A percentile compares a stretch with the other conserved stretches of the same genome.
Evolutionary conservation across 2,329 filamentous ascomycete genomes (phyloP).

Genomic region (Ilyonectria destructans): DNA sequence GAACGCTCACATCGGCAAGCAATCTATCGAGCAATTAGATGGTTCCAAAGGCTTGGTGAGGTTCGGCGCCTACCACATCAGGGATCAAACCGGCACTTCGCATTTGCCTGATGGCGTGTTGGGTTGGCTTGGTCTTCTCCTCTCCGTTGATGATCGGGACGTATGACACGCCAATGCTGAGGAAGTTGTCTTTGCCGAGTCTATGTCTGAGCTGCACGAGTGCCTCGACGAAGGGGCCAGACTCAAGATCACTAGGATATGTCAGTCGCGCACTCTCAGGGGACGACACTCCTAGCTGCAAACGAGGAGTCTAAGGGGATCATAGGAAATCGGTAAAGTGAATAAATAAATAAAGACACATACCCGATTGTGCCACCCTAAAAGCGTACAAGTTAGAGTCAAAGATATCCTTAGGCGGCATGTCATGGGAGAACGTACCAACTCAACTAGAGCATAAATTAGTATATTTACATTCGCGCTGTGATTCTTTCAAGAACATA

Average conservation of each 20-base stretch:
- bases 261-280: neutral
- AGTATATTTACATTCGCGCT: constrained; percentile 23
- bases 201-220: constrained; percentile 83
- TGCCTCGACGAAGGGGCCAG: constrained; percentile 89
- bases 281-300: neutral
- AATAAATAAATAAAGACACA: neutral
- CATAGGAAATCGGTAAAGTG: neutral
- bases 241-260: constrained; percentile 84
- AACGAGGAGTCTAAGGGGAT: neutral
- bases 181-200: constrained; percentile 84
- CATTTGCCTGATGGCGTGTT: constrained; percentile 88
- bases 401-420: neutral
- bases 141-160: constrained; percentile 81
- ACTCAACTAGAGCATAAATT: constrained; percentile 51
- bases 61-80: constrained; percentile 70
- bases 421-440: constrained; percentile 50
- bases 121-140: constrained; percentile 98
- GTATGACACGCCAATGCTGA: constrained; percentile 91
- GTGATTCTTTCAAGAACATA: constrained; percentile 58
- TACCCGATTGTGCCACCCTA: constrained; percentile 73
- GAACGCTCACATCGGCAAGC: constrained; percentile 90
- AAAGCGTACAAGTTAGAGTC: constrained; percentile 6
- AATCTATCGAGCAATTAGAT: constrained; percentile 69
- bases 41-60: neutral
- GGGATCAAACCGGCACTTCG: constrained; percentile 85